Base-by-base conservation (phyloP, 2,329 filamentous ascomycete genomes). In the Fusarium nelsonii region DNA sequence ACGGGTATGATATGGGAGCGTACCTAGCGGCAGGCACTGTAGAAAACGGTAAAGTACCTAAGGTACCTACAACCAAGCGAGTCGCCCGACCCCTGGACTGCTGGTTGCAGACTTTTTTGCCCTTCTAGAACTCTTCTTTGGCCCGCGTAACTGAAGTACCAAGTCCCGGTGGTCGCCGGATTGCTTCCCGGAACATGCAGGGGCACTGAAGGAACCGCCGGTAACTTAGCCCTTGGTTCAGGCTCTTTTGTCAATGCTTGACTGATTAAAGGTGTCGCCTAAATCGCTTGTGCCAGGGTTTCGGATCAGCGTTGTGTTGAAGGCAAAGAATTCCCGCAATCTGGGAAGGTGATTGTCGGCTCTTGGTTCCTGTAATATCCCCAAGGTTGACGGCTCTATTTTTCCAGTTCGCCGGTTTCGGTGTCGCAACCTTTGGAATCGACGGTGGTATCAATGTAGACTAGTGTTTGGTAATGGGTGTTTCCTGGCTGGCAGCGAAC, bases 121-220 rank as follows among this genome's bases (percentile, higher is more conserved):
- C 37, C 73, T 76, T 76, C 74, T 76, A 76, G 74, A 76, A 76
- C 65, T 40, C 64, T 76, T 76, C 74, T 71, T 51, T 68, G 46
- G 45, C 56, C 70, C 74, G 74, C 72, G 74, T 73, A 75, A 75
- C 71, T 69, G 66, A 72, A 68, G 59, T 66, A 36, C 65, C 49
- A 54, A 54, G 65, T 55, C 68, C 69, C 69, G 50, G 44, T 62
- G 67, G 63, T 69, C 54, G 55, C 59, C 72, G 64, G 58, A 63
- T 64, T 61, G 54, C 44, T 45, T 73, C 65, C 74, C 72, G 64
- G 58, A 54, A 28, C 28, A 68, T 70, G 67, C 68, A 70, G 68
- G 68, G 68, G 63, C 50, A 48, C 36, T 48, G 30, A 32, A 52
- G 63, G 39, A 53, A 65, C 41, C 50, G 54, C 41, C 23, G 23